These are phyloP conservation scores for Cichorium intybus DNA, from an alignment of 140 eudicot genomes.

Conservation along the genomic window DNA sequence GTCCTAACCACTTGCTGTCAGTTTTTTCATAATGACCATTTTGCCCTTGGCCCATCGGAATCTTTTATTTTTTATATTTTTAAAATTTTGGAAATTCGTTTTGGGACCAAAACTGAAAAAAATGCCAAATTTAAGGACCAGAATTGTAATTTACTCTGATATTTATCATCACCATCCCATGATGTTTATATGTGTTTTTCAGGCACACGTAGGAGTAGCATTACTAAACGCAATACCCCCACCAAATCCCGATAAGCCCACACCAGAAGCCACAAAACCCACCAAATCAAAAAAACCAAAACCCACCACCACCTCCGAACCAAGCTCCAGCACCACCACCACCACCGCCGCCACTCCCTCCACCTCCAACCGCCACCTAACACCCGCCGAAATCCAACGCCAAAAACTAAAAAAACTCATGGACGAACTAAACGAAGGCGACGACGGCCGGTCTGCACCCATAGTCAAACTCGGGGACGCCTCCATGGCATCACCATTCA, in stretches of 20 bases:
- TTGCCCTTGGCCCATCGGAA: too few species aligned
- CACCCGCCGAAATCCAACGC: conserved; percentile 72
- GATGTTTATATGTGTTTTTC: conserved; percentile 14
- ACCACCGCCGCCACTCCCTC: conserved; percentile 33
- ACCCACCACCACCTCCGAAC: conserved; percentile 35
- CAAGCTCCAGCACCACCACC: conserved; percentile 36
- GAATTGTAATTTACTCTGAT: too few species aligned
- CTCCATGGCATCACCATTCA: conserved; percentile 94
- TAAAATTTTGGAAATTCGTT: too few species aligned
- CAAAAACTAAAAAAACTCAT: conserved; percentile 71
- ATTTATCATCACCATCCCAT: neutral
- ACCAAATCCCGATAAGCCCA: conserved; percentile 42
- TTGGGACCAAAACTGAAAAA: too few species aligned
- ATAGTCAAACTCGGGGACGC: conserved; percentile 94
- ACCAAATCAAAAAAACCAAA: conserved; percentile 27
- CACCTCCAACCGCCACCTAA: conserved; percentile 59
- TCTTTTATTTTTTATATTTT: too few species aligned
- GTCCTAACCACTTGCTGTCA: too few species aligned
- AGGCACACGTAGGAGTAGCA: conserved; percentile 97
- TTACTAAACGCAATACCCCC: conserved; percentile 76
- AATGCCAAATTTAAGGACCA: too few species aligned
- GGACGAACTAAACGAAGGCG: conserved; percentile 81
- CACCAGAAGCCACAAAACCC: conserved; percentile 48
- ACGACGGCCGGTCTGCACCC: conserved; percentile 80
- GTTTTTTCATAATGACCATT: too few species aligned